Evolutionary conservation across 75 land plant genomes (phyloP).

Genomic region (Gnetum montanum): DNA sequence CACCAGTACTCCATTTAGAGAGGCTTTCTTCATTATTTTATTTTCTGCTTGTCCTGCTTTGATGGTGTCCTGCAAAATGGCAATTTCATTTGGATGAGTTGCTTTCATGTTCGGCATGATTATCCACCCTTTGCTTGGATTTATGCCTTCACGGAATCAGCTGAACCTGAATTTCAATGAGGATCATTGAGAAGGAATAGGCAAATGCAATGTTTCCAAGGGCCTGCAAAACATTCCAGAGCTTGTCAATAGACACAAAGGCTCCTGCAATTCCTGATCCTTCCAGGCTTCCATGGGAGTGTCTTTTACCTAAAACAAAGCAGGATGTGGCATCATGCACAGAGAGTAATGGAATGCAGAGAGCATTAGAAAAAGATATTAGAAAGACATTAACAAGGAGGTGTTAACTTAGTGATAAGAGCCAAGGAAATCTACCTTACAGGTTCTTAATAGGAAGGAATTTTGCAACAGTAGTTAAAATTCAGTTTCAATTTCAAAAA

Average conservation of each 20-base stretch:
- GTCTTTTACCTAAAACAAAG: constrained; percentile 24
- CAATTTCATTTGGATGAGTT: background rate
- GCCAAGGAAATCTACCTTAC: background rate
- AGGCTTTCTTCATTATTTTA: constrained; percentile 75
- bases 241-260: constrained; percentile 24
- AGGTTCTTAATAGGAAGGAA: background rate
- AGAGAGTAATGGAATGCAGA: background rate
- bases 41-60: constrained; percentile 86
- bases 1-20: constrained; percentile 37
- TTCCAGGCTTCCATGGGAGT: constrained; percentile 38
- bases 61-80: constrained; percentile 60
- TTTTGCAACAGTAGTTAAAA: background rate
- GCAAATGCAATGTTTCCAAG: constrained; percentile 84
- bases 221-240: constrained; percentile 53
- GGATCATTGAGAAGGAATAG: constrained; percentile 63
- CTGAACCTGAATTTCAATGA: constrained; percentile 73
- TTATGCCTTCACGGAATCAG: background rate
- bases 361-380: background rate
- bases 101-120: background rate
- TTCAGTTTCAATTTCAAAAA: background rate
- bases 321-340: background rate
- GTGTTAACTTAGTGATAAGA: background rate
- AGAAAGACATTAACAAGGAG: background rate
- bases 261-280: constrained; percentile 44
- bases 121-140: constrained; percentile 1